Conservation (phyloP, 2,329 filamentous ascomycete species). For the Botrytis squamosa region DNA sequence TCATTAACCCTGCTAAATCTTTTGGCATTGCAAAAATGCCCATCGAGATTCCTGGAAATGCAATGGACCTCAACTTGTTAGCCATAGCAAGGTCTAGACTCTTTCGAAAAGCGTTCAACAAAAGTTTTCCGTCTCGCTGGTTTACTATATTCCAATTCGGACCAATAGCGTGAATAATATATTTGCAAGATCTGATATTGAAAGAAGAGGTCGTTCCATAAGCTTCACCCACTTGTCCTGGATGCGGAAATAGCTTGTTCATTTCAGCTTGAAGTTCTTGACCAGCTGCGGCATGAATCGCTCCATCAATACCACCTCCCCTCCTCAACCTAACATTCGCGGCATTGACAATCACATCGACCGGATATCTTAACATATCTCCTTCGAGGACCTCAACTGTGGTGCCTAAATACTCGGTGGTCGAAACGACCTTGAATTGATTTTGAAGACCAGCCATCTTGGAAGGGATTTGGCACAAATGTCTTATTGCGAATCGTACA, state of each 20-base stretch:
- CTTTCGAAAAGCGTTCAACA: not conserved
- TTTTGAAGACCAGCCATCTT: not conserved
- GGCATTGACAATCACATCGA: conserved; percentile 16
- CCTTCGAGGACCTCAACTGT: not conserved
- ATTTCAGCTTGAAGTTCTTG: not conserved
- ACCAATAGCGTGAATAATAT: conserved; percentile 14
- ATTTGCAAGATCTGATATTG: not conserved
- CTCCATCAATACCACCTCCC: not conserved
- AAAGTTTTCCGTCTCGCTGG: not conserved
- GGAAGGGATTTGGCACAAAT: not conserved
- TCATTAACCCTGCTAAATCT: not conserved
- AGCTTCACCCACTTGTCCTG: not conserved
- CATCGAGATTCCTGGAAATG: not conserved
- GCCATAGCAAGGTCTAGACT: not conserved
- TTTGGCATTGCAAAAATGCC: not conserved
- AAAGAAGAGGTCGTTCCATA: conserved; percentile 3
- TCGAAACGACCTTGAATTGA: not conserved
- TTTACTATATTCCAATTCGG: not conserved
- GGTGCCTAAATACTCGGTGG: conserved; percentile 2
- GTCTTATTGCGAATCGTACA: not conserved
- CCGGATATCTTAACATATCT: not conserved
- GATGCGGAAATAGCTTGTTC: not conserved
- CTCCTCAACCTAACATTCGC: not conserved
- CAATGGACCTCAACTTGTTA: not conserved
- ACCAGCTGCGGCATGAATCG: not conserved